These are phyloP conservation scores for Geotrichum restrictum DNA, from an alignment of 1,139 yeast species.

Conservation along the genomic window DNA sequence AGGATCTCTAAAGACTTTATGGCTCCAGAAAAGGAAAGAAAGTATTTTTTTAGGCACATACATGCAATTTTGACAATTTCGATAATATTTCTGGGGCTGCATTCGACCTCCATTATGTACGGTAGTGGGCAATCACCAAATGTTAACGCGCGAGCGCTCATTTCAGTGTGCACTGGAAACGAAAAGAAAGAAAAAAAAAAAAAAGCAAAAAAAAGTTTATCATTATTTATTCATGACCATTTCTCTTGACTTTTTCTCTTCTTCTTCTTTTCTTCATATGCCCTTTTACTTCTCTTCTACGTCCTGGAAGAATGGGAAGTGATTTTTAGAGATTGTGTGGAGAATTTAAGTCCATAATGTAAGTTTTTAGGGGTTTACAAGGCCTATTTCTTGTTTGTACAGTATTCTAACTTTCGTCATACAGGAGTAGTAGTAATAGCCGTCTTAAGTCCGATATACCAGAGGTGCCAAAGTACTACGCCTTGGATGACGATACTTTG, in stretches of 20 bases:
- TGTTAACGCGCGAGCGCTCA: too few species aligned
- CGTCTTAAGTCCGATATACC: not conserved
- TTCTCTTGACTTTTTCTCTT: too few species aligned
- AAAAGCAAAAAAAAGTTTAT: too few species aligned
- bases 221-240: too few species aligned
- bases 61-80: not conserved
- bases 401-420: not conserved
- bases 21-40: too few species aligned
- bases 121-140: too few species aligned
- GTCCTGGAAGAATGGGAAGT: not conserved
- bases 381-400: not conserved
- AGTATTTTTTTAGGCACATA: too few species aligned
- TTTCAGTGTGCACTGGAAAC: too few species aligned
- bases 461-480: constrained; percentile 15
- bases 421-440: too few species aligned
- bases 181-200: too few species aligned
- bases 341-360: not conserved
- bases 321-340: not conserved
- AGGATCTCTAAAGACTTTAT: too few species aligned
- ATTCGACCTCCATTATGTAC: not conserved
- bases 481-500: constrained; percentile 17
- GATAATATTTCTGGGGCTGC: not conserved
- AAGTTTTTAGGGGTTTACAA: not conserved
- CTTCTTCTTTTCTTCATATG: not conserved
- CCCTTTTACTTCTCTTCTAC: not conserved